Percentiles rank a stretch among this genome's conserved stretches.
phyloP scores from a whole-genome alignment of 2,329 filamentous ascomycete species.

The Penicillium sp. region DNA sequence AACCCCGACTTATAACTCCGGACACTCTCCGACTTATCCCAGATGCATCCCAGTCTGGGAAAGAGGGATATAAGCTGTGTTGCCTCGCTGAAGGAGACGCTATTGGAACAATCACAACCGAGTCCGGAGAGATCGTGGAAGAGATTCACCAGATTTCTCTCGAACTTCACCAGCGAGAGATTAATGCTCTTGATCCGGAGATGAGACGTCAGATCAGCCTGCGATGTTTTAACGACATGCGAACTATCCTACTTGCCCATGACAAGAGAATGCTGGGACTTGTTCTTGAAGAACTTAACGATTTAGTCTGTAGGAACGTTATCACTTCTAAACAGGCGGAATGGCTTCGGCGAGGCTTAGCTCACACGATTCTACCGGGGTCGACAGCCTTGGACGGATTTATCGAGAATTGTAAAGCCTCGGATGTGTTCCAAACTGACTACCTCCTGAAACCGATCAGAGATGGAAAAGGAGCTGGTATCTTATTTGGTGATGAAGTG shows the following conservation, averaged over 20 bases:
- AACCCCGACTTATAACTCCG: conserved; percentile 6
- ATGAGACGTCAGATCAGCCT: conserved; percentile 24
- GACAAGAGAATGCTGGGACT: conserved; percentile 36
- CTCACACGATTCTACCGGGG: background rate
- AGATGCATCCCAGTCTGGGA: background rate
- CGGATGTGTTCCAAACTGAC: background rate
- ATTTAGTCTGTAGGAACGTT: background rate
- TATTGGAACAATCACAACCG: background rate
- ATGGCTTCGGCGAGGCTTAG: background rate
- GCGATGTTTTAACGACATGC: conserved; percentile 32
- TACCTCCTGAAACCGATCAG: background rate
- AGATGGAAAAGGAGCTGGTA: background rate
- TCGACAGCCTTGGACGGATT: background rate
- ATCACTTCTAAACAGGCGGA: background rate
- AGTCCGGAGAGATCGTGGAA: conserved; percentile 17
- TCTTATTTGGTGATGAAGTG: background rate
- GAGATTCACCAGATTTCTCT: conserved; percentile 27
- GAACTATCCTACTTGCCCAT: conserved; percentile 29
- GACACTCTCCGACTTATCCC: background rate
- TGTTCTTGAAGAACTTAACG: conserved; percentile 22
- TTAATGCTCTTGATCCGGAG: conserved; percentile 17
- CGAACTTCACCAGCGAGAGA: conserved; percentile 31
- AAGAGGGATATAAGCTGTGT: conserved; percentile 4
- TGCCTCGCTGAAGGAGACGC: background rate
- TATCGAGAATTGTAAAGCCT: background rate